Conservation (phyloP, 495 filamentous ascomycete genomes). For the Trichoderma virens region DNA sequence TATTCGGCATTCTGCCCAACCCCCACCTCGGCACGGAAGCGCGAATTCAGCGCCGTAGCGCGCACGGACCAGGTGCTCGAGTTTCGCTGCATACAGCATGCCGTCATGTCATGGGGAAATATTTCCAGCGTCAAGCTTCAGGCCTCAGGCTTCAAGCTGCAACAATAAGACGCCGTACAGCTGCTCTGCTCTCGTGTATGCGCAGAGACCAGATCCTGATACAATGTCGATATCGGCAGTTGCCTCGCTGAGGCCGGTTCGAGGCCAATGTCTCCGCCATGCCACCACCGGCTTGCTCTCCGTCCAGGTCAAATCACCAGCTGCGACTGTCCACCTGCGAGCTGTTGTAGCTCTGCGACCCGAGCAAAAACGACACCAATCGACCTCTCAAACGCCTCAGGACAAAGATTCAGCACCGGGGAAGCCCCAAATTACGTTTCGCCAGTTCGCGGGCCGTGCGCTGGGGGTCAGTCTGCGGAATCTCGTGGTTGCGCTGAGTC, state of each 20-base stretch:
- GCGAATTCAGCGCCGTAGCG: not conserved
- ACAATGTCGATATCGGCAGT: constrained; percentile 6
- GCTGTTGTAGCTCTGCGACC: constrained; percentile 8
- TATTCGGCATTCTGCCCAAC: not conserved
- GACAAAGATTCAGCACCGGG: not conserved
- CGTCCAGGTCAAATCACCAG: not conserved
- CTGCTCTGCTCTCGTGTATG: not conserved
- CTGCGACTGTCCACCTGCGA: constrained; percentile 4
- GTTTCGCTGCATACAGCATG: not conserved
- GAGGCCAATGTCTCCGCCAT: not conserved
- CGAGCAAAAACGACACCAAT: constrained; percentile 3
- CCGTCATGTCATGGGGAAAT: not conserved
- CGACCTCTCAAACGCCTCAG: not conserved
- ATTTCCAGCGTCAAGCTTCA: not conserved
- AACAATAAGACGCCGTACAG: too few relatives aligned
- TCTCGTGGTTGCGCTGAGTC: constrained; percentile 25
- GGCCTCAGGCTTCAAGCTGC: not conserved
- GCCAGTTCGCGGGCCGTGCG: constrained; percentile 8
- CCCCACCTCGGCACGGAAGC: constrained; percentile 1
- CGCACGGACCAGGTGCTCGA: not conserved
- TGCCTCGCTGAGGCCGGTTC: constrained; percentile 4
- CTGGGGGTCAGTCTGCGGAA: constrained; percentile 25
- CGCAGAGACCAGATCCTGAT: not conserved
- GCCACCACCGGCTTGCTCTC: constrained; percentile 5
- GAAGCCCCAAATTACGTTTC: constrained; percentile 13